Evolutionary conservation across 805 yeast species (phyloP), one percentile per base, ranked within the genome.

Genomic region (Wickerhamomyces hampshirensis): DNA sequence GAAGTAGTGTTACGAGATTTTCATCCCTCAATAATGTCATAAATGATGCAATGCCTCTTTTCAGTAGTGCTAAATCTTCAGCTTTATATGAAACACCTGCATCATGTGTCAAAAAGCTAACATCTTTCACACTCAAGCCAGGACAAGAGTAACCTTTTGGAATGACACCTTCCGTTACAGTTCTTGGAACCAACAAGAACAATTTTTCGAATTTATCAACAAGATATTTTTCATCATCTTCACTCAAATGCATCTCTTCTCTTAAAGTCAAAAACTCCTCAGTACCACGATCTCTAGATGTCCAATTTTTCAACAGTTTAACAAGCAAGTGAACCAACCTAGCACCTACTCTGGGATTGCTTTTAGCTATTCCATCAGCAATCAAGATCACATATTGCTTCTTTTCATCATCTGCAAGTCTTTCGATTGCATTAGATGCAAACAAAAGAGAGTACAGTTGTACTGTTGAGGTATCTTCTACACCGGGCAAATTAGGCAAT

Each of bases 21-120:
- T 63, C 64, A n/a, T 62, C 48, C 13, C 53, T 48, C 19, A 64
- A 51, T 5, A 57, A 13, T 9, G 52, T 31, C 41, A 64, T 33
- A 53, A 81, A 59, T 47, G 67, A 47, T 42, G 73, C 32, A 1
- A 74, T 61, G 9, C 69, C 63, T 5, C 38, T 43, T 41, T 71
- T 77, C 33, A 62, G 66, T 5, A 39, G 47, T 1, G 59, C 44
- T 28, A 85, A 56, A 14, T 71, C 75, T 0, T 66, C 67, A 5
- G 64, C 60, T 35, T 73, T 73, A 50, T 73, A 78, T 0, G 72
- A 56, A 1, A 78, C 73, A 18, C 89, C 91, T 3, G 91, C 86
- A 43, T 74, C 74, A 36, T 68, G 69, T 0, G 86, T 80, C 47
- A 86, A 75, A 47, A 80, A 85, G 1, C 73, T 55, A 14, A 73